Evolutionary conservation across 805 yeast genomes (phyloP), one percentile per base, ranked within the genome.

Genomic region (Komagataella pseudopastoris): DNA sequence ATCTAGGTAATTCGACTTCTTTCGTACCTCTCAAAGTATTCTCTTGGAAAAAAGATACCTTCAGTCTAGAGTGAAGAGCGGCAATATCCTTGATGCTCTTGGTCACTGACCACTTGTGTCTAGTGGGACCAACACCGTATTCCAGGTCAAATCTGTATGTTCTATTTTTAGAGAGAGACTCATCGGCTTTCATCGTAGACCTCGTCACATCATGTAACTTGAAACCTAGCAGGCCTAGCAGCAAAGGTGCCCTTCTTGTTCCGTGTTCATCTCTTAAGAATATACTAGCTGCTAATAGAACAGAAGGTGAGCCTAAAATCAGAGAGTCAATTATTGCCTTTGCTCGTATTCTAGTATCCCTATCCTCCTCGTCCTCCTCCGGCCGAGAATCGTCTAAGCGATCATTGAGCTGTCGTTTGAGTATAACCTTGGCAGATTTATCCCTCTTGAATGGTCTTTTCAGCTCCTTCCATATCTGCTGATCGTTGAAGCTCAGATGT

Each of bases 61-160:
- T 82, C 55, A 90, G 69, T 51, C 78, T 75, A 17, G 85, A 77
- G 63, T 90, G 95, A 51, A 91, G 71, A 23, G 72, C 73, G n/a
- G 77, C 67, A 46, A 93, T 71, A 55, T 89, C 96, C 58, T 81
- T 79, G 49, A 83, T 78, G 20, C 80, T 83, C 58, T 83, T 84
- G 24, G 79, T 72, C 6, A 93, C 77, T 1, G 83, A 71, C 99
- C 99, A 93, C 58, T 78, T 78, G 58, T 89, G 69, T 51, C 89
- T 68, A 52, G 82, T 78, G 5, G 80, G 77, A 1, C 96, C 96
- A 36, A 89, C 78, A 6, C 98, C 99, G 61, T 93, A 93, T 61
- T 90, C 96, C 47, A 93, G 70, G 49, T 84, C 86, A n/a, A 93
- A 69, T 53, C 77, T 71, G 57, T 77, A 85, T 51, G 71, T 75